Evolutionary conservation across 2,329 filamentous ascomycete genomes (phyloP).

Genomic region (Fusarium sp.): DNA sequence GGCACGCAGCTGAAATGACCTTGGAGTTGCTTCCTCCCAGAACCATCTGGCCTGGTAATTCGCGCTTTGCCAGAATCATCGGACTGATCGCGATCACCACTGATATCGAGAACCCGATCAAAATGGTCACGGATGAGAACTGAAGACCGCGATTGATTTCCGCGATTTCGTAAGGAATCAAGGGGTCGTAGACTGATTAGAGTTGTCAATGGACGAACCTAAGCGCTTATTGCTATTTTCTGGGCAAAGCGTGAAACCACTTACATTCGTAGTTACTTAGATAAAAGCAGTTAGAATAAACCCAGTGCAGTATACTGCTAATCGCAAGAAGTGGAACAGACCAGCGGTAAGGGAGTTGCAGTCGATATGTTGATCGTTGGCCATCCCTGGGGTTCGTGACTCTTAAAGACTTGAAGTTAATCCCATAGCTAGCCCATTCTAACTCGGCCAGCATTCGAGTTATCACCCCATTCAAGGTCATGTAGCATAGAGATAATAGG

Average conservation of each 20-base stretch:
- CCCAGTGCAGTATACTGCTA: neutral
- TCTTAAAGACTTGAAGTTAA: neutral
- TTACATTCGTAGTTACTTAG: neutral
- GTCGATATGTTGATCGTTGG: neutral
- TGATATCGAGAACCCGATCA: neutral
- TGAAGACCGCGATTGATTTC: neutral
- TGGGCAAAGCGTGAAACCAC: neutral
- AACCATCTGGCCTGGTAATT: neutral
- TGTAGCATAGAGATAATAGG: neutral
- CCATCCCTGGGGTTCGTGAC: neutral
- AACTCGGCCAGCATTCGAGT: neutral
- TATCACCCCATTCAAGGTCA: neutral
- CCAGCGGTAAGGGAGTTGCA: neutral
- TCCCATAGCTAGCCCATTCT: neutral
- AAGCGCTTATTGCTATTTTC: rapidly evolving
- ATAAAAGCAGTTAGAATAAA: neutral
- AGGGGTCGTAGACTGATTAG: neutral
- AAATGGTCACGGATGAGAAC: neutral
- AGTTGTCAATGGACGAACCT: neutral
- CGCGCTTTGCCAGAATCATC: neutral
- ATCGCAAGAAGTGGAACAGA: neutral
- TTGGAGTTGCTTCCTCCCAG: neutral
- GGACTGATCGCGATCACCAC: neutral
- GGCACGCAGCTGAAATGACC: neutral
- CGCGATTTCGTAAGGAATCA: neutral